phyloP scores from a whole-genome alignment of 2,329 filamentous ascomycete genomes.

The Venturia effusa region DNA sequence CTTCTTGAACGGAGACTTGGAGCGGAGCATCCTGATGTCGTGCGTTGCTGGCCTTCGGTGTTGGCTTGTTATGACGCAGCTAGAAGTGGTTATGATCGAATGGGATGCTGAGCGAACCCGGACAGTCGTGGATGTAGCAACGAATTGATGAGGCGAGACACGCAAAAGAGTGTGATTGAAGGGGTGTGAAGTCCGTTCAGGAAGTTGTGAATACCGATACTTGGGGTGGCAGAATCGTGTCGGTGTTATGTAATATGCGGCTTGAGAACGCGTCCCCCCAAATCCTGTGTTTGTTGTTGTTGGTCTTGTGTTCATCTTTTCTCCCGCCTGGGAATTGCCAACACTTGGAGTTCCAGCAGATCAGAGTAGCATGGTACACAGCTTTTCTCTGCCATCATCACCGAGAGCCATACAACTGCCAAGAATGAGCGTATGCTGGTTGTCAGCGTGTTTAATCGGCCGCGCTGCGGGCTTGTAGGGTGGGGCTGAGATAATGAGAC shows the following conservation, averaged over 20 bases:
- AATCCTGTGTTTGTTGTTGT: neutral
- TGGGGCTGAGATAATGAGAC: neutral
- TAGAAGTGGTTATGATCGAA: neutral
- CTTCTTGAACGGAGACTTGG: slow-evolving; percentile 9
- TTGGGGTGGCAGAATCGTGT: neutral
- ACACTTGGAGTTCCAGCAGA: neutral
- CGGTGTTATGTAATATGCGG: neutral
- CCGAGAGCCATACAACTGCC: too few species aligned
- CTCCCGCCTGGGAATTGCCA: neutral
- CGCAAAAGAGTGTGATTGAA: neutral
- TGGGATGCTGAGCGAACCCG: too few species aligned
- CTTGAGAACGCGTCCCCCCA: neutral
- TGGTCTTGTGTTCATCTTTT: neutral
- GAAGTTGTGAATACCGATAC: neutral
- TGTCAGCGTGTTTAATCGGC: neutral
- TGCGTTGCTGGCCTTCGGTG: neutral
- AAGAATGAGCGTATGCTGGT: too few species aligned
- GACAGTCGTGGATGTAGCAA: neutral
- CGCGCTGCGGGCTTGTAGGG: neutral
- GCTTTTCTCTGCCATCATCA: neutral
- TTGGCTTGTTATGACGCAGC: neutral
- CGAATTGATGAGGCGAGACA: neutral
- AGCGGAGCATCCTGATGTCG: slow-evolving; percentile 5
- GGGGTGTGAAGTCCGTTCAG: neutral
- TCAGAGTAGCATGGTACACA: neutral